phyloP scores from a whole-genome alignment of 441 rosid species.

The Kokia cookei region DNA sequence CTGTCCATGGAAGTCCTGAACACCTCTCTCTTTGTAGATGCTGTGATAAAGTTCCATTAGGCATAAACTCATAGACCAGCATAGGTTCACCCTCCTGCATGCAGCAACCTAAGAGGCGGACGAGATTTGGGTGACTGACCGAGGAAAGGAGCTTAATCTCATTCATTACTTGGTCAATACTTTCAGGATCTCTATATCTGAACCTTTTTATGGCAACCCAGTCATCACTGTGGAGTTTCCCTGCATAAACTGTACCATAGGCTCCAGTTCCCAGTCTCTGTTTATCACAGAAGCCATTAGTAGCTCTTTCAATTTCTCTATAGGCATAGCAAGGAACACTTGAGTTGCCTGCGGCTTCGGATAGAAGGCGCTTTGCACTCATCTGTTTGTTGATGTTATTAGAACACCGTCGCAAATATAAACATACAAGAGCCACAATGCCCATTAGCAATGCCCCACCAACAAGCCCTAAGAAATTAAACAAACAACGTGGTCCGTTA shows the following conservation, averaged over 20 bases:
- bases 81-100: constrained; percentile 55
- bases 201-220: constrained; percentile 82
- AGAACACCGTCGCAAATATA: constrained; percentile 31
- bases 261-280: constrained; percentile 87
- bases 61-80: constrained; percentile 82
- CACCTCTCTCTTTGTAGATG: constrained; percentile 75
- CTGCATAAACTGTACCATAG: constrained; percentile 86
- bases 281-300: constrained; percentile 56
- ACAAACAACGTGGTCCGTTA: neutral
- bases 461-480: constrained; percentile 37
- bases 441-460: constrained; percentile 50
- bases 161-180: constrained; percentile 75
- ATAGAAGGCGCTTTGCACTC: constrained; percentile 57
- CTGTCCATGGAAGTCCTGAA: constrained; percentile 63
- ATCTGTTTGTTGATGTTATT: constrained; percentile 25
- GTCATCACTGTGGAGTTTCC: constrained; percentile 52
- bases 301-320: constrained; percentile 80
- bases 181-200: constrained; percentile 50
- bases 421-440: constrained; percentile 33
- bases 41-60: constrained; percentile 77
- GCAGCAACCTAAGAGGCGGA: constrained; percentile 62
- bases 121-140: constrained; percentile 60
- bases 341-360: constrained; percentile 63
- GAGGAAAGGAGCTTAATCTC: constrained; percentile 64
- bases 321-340: constrained; percentile 65